Conservation (phyloP, 1,284 basidiomycete genomes). For the Boletus semigastroideus region DNA sequence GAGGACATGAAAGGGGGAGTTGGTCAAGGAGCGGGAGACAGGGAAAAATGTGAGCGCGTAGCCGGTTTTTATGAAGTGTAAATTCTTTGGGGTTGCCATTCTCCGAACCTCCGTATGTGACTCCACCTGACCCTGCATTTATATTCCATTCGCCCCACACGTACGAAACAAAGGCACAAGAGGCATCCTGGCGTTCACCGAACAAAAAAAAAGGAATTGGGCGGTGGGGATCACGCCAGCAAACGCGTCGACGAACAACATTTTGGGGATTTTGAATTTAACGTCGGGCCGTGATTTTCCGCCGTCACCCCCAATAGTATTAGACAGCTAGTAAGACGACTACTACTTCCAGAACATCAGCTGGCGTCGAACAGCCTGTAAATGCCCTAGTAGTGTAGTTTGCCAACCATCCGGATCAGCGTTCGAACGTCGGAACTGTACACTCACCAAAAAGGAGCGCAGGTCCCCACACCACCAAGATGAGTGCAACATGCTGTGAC, state of each 20-base stretch:
- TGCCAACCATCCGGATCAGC: background rate
- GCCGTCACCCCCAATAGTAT: too few relatives aligned
- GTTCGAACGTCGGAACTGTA: background rate
- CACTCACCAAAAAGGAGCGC: conserved; percentile 30
- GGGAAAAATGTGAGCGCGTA: background rate
- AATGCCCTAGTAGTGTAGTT: too few relatives aligned
- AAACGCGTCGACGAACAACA: background rate
- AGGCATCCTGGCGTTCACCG: background rate
- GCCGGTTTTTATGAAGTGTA: conserved; percentile 27
- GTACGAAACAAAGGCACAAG: background rate
- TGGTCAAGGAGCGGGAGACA: conserved; percentile 27
- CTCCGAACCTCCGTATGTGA: conserved; percentile 6
- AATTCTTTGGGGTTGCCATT: conserved; percentile 39
- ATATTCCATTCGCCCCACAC: background rate
- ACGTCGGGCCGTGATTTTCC: too few relatives aligned
- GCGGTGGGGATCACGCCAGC: background rate
- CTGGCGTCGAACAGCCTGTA: conserved; percentile 24
- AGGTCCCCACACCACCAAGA: conserved; percentile 32
- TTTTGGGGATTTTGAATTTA: conserved; percentile 17
- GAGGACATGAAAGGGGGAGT: conserved; percentile 23
- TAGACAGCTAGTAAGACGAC: too few relatives aligned
- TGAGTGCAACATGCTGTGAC: conserved; percentile 33
- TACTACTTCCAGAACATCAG: conserved; percentile 27
- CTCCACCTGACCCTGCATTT: background rate
- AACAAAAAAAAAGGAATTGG: background rate